Conservation (phyloP, 176 grass and related monocot genomes). For the Triticum timopheevii region DNA sequence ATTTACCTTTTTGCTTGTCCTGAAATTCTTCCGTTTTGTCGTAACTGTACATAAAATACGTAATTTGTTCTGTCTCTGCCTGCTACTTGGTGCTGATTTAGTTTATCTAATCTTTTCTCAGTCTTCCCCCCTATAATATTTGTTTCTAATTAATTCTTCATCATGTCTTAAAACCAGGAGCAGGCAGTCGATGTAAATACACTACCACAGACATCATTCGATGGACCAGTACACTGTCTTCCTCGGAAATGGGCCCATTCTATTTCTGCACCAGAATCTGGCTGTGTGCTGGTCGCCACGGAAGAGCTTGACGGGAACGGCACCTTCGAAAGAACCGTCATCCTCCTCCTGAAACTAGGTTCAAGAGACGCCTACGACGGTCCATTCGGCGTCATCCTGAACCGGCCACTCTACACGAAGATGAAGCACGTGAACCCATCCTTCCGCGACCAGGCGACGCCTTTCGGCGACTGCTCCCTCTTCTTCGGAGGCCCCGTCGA, state of each 20-base stretch:
- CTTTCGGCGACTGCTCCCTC: slow-evolving; percentile 67
- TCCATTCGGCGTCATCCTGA: slow-evolving; percentile 84
- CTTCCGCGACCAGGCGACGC: slow-evolving; percentile 42
- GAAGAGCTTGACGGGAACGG: slow-evolving; percentile 71
- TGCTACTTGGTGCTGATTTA: not conserved
- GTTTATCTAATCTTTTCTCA: not conserved
- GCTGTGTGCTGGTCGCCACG: slow-evolving; percentile 77
- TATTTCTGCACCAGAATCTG: slow-evolving; percentile 72
- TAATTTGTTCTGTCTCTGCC: not conserved
- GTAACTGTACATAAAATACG: not conserved
- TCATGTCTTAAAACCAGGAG: slow-evolving; percentile 39
- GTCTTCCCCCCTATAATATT: not conserved
- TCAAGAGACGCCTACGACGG: slow-evolving; percentile 58
- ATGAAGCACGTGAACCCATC: slow-evolving; percentile 71
- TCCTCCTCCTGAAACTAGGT: slow-evolving; percentile 73
- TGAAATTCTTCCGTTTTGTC: not conserved
- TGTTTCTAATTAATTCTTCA: not conserved
- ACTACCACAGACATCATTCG: slow-evolving; percentile 10
- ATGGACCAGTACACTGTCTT: slow-evolving; percentile 41
- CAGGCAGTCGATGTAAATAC: slow-evolving; percentile 44
- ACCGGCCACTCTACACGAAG: slow-evolving; percentile 69
- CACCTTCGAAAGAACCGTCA: slow-evolving; percentile 72
- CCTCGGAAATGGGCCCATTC: slow-evolving; percentile 79
- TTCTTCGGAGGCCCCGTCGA: slow-evolving; percentile 78
- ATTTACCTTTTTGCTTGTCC: not conserved